Percentiles rank a stretch among this genome's conserved stretches.
These are phyloP conservation scores for Colletotrichum limetticola DNA, from an alignment of 2,329 filamentous ascomycete species.

Conservation along the genomic window DNA sequence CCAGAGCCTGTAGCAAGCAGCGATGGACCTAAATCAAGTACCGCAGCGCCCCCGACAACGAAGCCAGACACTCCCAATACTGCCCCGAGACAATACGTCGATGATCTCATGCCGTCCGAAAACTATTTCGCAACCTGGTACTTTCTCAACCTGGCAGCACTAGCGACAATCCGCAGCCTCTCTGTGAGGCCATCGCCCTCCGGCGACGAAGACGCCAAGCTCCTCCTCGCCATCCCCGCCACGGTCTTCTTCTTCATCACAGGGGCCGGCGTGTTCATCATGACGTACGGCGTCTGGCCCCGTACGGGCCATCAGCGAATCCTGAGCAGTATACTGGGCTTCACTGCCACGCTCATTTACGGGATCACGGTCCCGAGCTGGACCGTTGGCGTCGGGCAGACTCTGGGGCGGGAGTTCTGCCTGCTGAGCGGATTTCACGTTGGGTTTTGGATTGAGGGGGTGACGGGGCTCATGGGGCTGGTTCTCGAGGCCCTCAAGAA, in stretches of 20 bases:
- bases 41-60: neutral
- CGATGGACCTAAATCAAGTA: neutral
- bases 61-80: neutral
- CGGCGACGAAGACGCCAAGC: neutral
- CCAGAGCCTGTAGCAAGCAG: neutral
- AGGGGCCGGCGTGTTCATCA: neutral
- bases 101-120: neutral
- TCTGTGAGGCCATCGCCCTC: neutral
- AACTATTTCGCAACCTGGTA: neutral
- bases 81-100: too few relatives aligned
- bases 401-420: neutral
- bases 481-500: neutral
- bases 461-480: neutral
- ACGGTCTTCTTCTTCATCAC: neutral
- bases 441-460: neutral
- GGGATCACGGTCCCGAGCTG: neutral
- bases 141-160: neutral
- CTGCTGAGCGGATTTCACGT: neutral
- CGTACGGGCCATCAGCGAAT: neutral
- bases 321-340: neutral
- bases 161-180: neutral
- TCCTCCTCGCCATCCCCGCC: neutral
- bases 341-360: neutral
- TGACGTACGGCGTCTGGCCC: neutral
- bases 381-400: neutral